phyloP scores from a whole-genome alignment of 805 yeast genomes.

The Nakazawaea peltata region DNA sequence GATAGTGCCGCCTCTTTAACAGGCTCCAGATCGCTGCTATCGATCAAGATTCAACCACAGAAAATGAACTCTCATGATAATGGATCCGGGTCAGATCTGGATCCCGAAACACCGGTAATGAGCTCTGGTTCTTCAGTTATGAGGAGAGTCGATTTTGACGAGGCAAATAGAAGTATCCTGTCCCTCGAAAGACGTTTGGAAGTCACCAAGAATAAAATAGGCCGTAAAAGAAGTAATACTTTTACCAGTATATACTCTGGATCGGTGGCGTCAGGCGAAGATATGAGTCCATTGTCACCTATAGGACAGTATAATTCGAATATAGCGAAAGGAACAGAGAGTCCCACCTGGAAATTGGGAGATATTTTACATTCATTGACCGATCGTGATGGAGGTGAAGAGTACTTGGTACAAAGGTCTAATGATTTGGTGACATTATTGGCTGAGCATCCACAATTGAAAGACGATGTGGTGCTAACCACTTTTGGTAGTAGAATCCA shows the following conservation, averaged over 20 bases:
- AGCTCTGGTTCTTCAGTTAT: no score
- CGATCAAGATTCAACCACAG: no score
- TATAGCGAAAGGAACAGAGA: constrained; percentile 14
- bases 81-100: not conserved
- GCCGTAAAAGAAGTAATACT: constrained; percentile 17
- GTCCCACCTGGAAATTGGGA: constrained; percentile 57
- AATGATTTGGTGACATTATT: constrained; percentile 57
- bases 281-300: not conserved
- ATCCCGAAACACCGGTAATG: not conserved
- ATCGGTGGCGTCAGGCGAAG: not conserved
- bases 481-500: constrained; percentile 53
- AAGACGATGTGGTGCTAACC: constrained; percentile 53
- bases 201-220: constrained; percentile 14
- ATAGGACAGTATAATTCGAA: no score
- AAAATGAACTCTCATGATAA: no score
- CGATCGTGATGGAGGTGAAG: constrained; percentile 40
- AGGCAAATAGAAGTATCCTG: constrained; percentile 5
- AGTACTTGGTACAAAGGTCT: constrained; percentile 46
- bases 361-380: constrained; percentile 54
- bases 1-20: constrained; percentile 1
- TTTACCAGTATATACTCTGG: constrained; percentile 13
- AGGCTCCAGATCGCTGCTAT: not conserved
- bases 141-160: no score
- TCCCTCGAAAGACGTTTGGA: constrained; percentile 11
- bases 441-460: constrained; percentile 48